Evolutionary conservation across 2,329 filamentous ascomycete genomes (phyloP).

Genomic region (Fusarium verticillioides): DNA sequence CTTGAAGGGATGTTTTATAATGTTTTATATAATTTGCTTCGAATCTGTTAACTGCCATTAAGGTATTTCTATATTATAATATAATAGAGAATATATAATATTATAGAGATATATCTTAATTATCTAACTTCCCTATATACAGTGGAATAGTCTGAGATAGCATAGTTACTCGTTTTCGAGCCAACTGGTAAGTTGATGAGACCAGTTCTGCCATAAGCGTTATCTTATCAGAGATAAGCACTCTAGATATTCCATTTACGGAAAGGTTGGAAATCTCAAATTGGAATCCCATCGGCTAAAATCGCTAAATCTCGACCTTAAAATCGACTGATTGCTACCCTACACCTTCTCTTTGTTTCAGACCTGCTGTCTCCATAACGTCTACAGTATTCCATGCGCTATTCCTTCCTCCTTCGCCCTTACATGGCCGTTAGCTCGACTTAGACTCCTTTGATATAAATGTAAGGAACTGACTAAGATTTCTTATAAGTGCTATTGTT

Average conservation of each 20-base stretch:
- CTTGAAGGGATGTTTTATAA: accelerated
- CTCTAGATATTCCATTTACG: background rate
- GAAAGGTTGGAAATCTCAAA: background rate
- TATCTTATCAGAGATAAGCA: background rate
- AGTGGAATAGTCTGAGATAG: background rate
- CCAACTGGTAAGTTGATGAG: background rate
- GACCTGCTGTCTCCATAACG: background rate
- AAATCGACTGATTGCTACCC: background rate
- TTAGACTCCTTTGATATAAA: too few relatives aligned
- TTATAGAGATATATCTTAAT: too few relatives aligned
- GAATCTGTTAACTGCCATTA: accelerated
- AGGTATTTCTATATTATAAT: background rate
- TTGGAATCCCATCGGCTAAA: background rate
- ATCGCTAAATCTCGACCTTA: background rate
- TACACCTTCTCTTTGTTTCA: background rate
- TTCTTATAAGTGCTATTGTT: background rate
- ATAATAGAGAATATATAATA: background rate
- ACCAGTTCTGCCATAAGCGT: background rate
- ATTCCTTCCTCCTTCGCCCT: too few relatives aligned
- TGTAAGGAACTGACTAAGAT: too few relatives aligned
- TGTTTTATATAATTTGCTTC: background rate
- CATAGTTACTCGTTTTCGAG: background rate
- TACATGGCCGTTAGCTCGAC: too few relatives aligned
- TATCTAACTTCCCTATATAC: too few relatives aligned
- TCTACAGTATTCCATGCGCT: too few relatives aligned